These are phyloP conservation scores for Trichomonascus vanleenenianus DNA, from an alignment of 805 yeast genomes.

Conservation along the genomic window DNA sequence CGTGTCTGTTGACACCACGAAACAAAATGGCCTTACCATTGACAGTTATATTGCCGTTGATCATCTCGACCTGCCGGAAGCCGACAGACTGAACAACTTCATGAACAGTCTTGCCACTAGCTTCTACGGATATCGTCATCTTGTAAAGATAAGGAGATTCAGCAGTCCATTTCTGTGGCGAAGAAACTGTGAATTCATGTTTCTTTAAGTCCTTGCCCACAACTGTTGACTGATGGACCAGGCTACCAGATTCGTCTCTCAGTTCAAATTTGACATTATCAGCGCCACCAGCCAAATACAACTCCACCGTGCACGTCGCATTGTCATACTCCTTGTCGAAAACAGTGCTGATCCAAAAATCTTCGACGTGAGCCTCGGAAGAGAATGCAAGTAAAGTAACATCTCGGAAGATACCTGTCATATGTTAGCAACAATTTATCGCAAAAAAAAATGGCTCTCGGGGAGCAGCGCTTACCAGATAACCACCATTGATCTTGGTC, in stretches of 20 bases:
- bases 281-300: not conserved
- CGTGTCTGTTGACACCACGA: conserved; percentile 32
- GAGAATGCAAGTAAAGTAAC: conserved; percentile 26
- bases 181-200: conserved; percentile 5
- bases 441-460: not conserved
- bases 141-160: conserved; percentile 29
- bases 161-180: conserved; percentile 31
- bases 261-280: not conserved
- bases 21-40: conserved; percentile 27
- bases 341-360: conserved; percentile 18
- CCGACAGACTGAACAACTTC: conserved; percentile 24
- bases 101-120: conserved; percentile 9
- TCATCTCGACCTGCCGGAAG: conserved; percentile 27
- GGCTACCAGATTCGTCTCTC: not conserved
- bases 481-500: conserved; percentile 36
- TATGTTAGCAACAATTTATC: not conserved
- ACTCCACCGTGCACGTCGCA: conserved; percentile 1
- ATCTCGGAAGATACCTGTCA: conserved; percentile 28
- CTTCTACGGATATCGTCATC: conserved; percentile 15
- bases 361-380: conserved; percentile 24
- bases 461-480: conserved; percentile 23
- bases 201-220: not conserved
- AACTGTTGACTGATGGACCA: not conserved
- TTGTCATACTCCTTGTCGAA: conserved; percentile 7
- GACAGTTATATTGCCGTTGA: conserved; percentile 24